These are phyloP conservation scores for Meyerozyma carpophila DNA, from an alignment of 1,139 yeast genomes.

Conservation along the genomic window DNA sequence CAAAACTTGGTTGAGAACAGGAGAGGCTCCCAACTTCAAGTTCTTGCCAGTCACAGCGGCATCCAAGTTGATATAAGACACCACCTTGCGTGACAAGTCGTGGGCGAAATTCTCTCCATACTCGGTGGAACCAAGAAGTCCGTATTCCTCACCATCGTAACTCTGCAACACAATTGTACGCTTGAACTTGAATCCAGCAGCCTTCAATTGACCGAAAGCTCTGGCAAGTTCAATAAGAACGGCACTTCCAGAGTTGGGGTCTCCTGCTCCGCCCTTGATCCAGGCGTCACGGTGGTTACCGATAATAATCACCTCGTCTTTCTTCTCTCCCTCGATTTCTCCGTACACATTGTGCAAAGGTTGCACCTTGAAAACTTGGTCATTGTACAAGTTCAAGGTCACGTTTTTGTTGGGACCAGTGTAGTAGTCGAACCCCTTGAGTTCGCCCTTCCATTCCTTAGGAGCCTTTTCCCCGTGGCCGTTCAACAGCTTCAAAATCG, in stretches of 20 bases:
- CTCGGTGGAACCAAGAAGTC: constrained; percentile 44
- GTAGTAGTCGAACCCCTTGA: constrained; percentile 36
- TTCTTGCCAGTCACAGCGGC: constrained; percentile 32
- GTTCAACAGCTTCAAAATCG: constrained; percentile 37
- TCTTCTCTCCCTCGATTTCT: constrained; percentile 36
- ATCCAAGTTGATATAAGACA: constrained; percentile 42
- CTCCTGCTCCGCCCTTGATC: constrained; percentile 53
- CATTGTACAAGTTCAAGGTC: constrained; percentile 35
- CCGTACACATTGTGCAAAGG: constrained; percentile 43
- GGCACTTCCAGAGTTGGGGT: constrained; percentile 44
- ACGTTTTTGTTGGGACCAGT: constrained; percentile 45
- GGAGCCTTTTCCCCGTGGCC: constrained; percentile 33
- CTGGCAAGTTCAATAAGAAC: constrained; percentile 40
- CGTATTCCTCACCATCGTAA: constrained; percentile 47
- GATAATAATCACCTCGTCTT: constrained; percentile 36
- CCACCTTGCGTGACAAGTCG: constrained; percentile 30
- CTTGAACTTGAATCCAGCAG: constrained; percentile 35
- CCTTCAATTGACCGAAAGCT: constrained; percentile 42
- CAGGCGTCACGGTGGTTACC: constrained; percentile 49
- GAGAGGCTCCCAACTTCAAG: constrained; percentile 33
- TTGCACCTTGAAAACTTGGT: constrained; percentile 38
- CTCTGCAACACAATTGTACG: constrained; percentile 36
- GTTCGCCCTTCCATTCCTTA: constrained; percentile 34
- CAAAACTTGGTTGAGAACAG: constrained; percentile 30
- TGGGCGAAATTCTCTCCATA: constrained; percentile 38